Percentiles rank a stretch among this genome's conserved stretches.
phyloP scores from a whole-genome alignment of 257 asterid genomes.

The Solanum habrochaites region DNA sequence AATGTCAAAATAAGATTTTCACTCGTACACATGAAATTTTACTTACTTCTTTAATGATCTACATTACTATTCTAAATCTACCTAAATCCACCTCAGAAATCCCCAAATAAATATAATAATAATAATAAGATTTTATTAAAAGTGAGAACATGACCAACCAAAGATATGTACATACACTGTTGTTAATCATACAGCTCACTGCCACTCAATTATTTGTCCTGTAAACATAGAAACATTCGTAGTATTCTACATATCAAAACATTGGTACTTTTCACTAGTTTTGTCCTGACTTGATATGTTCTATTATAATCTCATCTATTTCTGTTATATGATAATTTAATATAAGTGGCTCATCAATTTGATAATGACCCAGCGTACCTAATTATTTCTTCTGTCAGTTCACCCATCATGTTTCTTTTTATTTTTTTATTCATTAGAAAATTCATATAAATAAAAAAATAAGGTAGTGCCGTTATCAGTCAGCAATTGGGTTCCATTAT shows the following conservation, averaged over 20 bases:
- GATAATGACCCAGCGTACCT: conserved; percentile 9
- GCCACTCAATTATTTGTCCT: background rate
- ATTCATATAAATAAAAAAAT: background rate
- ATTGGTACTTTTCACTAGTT: background rate
- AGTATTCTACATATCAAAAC: background rate
- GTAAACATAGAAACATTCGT: background rate
- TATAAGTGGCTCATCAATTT: background rate
- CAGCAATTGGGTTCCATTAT: too few species aligned
- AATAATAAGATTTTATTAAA: background rate
- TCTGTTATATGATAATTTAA: background rate
- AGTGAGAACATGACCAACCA: background rate
- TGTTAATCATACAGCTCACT: background rate
- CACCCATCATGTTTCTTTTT: background rate
- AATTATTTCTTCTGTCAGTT: background rate
- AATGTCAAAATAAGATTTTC: too few species aligned
- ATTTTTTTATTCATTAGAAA: background rate
- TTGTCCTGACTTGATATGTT: background rate
- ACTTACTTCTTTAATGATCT: background rate
- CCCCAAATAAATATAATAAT: background rate
- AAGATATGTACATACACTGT: background rate
- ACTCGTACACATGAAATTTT: background rate
- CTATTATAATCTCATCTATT: background rate
- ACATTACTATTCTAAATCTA: background rate
- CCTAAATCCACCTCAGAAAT: background rate
- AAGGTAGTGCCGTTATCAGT: background rate